These are phyloP conservation scores for Laguncularia racemosa DNA, from an alignment of 345 rosid genomes.

Conservation along the genomic window DNA sequence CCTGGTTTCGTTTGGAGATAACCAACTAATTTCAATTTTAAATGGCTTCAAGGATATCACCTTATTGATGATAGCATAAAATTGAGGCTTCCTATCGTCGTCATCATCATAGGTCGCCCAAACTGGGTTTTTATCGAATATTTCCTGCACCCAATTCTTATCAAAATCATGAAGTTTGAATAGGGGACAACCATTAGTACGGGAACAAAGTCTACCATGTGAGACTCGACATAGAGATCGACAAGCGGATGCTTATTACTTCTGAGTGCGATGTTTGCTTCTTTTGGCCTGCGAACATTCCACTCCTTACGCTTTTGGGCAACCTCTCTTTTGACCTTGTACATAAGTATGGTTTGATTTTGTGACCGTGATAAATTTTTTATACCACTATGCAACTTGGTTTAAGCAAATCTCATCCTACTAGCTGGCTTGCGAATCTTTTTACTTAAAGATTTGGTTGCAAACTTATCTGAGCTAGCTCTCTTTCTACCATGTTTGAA, in stretches of 20 bases:
- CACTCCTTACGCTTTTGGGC: background rate
- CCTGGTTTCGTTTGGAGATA: background rate
- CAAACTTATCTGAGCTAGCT: background rate
- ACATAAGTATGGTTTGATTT: background rate
- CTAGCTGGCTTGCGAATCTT: background rate
- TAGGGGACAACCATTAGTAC: slow-evolving; percentile 2
- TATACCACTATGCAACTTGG: background rate
- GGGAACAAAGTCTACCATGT: background rate
- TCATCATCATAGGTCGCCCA: slow-evolving; percentile 14
- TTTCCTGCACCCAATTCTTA: slow-evolving; percentile 3
- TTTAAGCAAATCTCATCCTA: background rate
- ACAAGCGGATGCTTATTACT: background rate
- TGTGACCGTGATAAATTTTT: background rate
- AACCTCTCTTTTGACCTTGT: slow-evolving; percentile 2
- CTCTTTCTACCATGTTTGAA: background rate
- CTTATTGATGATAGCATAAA: slow-evolving; percentile 2
- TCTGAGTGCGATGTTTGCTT: background rate
- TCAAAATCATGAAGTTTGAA: slow-evolving; percentile 12
- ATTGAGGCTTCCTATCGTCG: slow-evolving; percentile 12
- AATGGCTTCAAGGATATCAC: slow-evolving; percentile 7
- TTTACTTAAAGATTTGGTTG: background rate
- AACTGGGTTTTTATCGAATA: slow-evolving; percentile 4
- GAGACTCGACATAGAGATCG: background rate
- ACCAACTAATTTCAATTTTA: slow-evolving; percentile 9
- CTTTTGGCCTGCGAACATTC: background rate